Base-by-base conservation (phyloP, 202 grass and related monocot genomes). In the Eragrostis tef region DNA sequence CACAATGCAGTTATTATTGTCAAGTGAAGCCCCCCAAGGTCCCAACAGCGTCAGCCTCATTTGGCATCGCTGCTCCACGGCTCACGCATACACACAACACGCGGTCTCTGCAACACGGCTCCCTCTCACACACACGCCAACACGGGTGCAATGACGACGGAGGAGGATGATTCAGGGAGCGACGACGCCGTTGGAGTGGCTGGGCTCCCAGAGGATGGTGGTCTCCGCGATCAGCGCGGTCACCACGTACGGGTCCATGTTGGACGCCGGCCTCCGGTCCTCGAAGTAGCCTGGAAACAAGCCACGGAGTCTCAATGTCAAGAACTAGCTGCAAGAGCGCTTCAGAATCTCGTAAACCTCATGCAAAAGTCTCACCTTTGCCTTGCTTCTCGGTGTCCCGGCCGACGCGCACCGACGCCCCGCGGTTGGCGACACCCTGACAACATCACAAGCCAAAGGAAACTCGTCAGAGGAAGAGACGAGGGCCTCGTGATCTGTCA, bases 211-310 rank as follows among this genome's bases (percentile, higher is more conserved):
- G 72, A 90, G 90, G 50, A 95, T 63, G 85, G 90, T 92, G 24
- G 90, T 92, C 63, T 95, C 88, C 9, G 90, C 87, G 48, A 92
- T 95, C 80, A 90, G 81, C 68, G 77, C 79, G 79, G 93, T 92
- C 48, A 95, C 93, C 17, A 85, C 63, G 82, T 95, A 95, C 19
- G 93, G 93, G 21, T 95, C 93, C 93, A 95, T 95, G 88, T 95
- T 95, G 16, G 93, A 95, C 71, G 80, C 80, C 20, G 93, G 90
- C 90, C 93, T 88, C 75, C 93, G 51, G 77, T 95, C 90, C 84
- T 95, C 93, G 74, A 95, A 92, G 87, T 92, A 95, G 1, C 93
- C 92, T 94, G 71, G 10, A 19, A 64, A 29, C 0, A 36, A 64
- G 34, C 25, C 16, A 11, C 7, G 31, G 56, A 13, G 0, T 0